Percentiles rank a stretch among this genome's conserved stretches.
Evolutionary conservation across 768 basidiomycete species (phyloP).

Genomic region (Hebeloma cylindrosporum): DNA sequence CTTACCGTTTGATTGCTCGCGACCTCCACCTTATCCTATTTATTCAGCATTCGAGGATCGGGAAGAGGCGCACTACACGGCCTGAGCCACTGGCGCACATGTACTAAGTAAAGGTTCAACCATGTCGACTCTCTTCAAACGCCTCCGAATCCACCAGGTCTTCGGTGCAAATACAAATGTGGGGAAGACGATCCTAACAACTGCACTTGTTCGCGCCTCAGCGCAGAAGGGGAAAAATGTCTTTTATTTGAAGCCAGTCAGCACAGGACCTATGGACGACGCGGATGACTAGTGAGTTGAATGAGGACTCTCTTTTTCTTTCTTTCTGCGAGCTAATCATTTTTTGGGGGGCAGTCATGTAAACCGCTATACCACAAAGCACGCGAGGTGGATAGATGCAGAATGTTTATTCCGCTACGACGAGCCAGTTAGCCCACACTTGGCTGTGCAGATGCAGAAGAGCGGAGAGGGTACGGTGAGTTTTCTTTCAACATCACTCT

Average conservation of each 20-base stretch:
- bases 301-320: background rate
- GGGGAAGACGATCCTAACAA: conserved; percentile 89
- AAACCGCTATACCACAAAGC: conserved; percentile 43
- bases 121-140: conserved; percentile 86
- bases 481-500: background rate
- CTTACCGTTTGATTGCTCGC: no score
- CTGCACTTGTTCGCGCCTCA: conserved; percentile 82
- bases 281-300: conserved; percentile 78
- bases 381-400: conserved; percentile 45
- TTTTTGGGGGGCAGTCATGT: conserved; percentile 65
- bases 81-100: no score
- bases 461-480: conserved; percentile 28
- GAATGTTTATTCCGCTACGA: conserved; percentile 82
- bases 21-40: no score
- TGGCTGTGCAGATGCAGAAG: conserved; percentile 66
- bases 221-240: conserved; percentile 50
- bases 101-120: no score
- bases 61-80: no score
- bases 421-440: conserved; percentile 91
- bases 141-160: conserved; percentile 85
- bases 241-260: conserved; percentile 87
- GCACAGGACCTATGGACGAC: conserved; percentile 77
- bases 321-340: background rate
- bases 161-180: conserved; percentile 97
- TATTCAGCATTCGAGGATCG: no score